Evolutionary conservation across 257 asterid species (phyloP), one percentile per base, ranked within the genome.

Genomic region (Fraxinus cuspidata): DNA sequence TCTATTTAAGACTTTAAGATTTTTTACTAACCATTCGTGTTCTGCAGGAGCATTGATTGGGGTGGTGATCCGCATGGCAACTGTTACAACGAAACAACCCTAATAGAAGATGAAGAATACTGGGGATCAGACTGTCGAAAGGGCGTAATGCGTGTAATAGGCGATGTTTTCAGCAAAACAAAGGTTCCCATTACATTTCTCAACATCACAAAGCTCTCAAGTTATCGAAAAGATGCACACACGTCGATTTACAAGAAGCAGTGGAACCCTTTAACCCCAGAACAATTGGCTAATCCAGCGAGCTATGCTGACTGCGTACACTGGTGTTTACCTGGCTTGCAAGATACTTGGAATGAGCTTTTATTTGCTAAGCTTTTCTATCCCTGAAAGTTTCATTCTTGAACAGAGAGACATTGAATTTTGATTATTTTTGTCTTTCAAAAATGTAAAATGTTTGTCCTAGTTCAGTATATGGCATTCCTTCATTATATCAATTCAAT

Each of bases 11-110:
- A 23, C 7, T 60, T n/a, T 35, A 9, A 1, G 10, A 37, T 7
- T 6, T 37, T 35, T 37, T 10, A 13, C 5, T 15, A 13, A 44
- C 16, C n/a, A 49, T 23, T 25, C 31, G 29, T 11, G 4, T 27
- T 65, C 11, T 29, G 19, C 82, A 87, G 90, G 83, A 83, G 87
- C 73, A 51, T 76, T 78, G 90, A 87, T 1, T 87, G 90, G 90
- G 88, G 87, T 65, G 90, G 90, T 31, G 77, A 79, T 7, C 80
- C 78, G 18, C 63, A 28, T 2, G 81, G 68, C 18, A 87, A 79
- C 27, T 87, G 88, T 68, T 87, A 83, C 67, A 87, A 85, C 18
- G 81, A 87, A 68, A 87, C 87, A 12, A 79, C 38, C 47, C 34
- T 79, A 69, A 85, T 87, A 65, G 80, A 83, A 38, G 81, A 77